phyloP scores from a whole-genome alignment of 306 rosid genomes.

The Acacia confusa region DNA sequence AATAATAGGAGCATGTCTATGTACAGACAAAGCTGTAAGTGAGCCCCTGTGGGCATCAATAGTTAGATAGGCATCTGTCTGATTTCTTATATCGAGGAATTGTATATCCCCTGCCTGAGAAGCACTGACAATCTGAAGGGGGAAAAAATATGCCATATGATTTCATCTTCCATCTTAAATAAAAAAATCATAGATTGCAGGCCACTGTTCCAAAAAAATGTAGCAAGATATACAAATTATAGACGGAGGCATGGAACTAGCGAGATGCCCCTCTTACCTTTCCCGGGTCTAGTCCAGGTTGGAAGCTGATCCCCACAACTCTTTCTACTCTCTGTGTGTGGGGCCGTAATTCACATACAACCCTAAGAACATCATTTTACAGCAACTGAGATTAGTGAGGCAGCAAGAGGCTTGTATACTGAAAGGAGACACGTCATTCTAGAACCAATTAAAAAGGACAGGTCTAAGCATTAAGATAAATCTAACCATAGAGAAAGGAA shows the following conservation, averaged over 20 bases:
- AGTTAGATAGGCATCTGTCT: constrained; percentile 62
- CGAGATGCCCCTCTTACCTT: constrained; percentile 57
- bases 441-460: not conserved
- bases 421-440: not conserved
- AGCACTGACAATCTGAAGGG: constrained; percentile 85
- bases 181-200: constrained; percentile 13
- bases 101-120: constrained; percentile 97
- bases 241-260: not conserved
- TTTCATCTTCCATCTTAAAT: constrained; percentile 9
- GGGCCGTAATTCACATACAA: constrained; percentile 70
- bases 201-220: not conserved
- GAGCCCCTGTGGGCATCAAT: constrained; percentile 91
- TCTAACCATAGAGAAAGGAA: constrained; percentile 6
- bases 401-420: not conserved
- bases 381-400: constrained; percentile 3
- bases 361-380: constrained; percentile 54
- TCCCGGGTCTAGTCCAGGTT: constrained; percentile 91
- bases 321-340: constrained; percentile 71
- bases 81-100: constrained; percentile 89
- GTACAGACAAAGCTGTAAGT: constrained; percentile 93
- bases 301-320: constrained; percentile 95
- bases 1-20: constrained; percentile 91
- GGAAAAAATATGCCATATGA: not conserved
- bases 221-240: not conserved
- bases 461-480: constrained; percentile 3